Conservation (phyloP, 2,329 filamentous ascomycete genomes). For the Penicillium rolfsii region DNA sequence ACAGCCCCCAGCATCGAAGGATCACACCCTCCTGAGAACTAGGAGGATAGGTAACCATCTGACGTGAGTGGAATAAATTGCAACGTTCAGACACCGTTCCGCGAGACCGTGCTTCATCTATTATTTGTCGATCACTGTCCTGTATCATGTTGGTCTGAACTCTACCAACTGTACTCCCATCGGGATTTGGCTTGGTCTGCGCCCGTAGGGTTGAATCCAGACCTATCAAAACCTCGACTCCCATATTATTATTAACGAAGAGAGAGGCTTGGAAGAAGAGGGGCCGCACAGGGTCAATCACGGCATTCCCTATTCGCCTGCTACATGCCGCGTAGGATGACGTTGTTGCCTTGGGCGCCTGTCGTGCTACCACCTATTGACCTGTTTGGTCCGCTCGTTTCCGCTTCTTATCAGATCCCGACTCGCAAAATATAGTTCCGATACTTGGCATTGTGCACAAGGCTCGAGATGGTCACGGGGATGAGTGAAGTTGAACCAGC, state of each 20-base stretch:
- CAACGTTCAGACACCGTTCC: constrained; percentile 15
- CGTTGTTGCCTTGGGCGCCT: constrained; percentile 5
- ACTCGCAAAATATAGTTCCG: neutral
- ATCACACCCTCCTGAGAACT: neutral
- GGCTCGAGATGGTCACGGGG: neutral
- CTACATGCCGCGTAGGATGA: neutral
- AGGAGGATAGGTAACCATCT: neutral
- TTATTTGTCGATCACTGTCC: constrained; percentile 17
- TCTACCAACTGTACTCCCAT: neutral
- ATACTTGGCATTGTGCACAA: neutral
- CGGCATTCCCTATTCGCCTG: neutral
- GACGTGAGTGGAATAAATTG: constrained; percentile 11
- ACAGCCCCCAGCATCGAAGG: neutral
- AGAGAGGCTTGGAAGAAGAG: neutral
- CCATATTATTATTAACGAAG: neutral
- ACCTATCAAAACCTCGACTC: neutral
- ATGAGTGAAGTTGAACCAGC: neutral
- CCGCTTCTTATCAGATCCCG: constrained; percentile 3
- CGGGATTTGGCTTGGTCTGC: neutral
- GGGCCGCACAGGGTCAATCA: neutral
- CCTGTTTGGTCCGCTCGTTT: constrained; percentile 7
- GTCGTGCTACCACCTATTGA: constrained; percentile 2
- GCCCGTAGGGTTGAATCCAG: neutral
- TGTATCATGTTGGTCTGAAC: constrained; percentile 1
- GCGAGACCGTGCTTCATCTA: neutral